Evolutionary conservation across 1,284 basidiomycete genomes (phyloP), one percentile per base, ranked within the genome.

Genomic region (Ustilago lituana): DNA sequence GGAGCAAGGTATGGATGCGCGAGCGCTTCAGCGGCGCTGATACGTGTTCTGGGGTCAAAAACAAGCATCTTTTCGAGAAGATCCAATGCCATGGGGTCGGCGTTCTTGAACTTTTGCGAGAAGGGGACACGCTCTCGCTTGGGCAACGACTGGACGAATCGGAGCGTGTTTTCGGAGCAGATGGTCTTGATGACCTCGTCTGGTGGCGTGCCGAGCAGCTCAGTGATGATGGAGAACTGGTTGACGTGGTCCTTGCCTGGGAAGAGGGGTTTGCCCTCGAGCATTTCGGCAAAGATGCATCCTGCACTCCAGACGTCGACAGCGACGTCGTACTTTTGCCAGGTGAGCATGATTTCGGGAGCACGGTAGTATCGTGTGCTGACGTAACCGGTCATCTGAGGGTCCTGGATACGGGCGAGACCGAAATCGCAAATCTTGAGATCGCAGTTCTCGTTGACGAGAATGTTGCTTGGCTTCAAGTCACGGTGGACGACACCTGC

Each of bases 161-260:
- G 90, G n/a, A 99, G 89, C 14, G 95, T 99, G 85, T 98, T 98
- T 85, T 98, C 95, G 79, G 91, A 94, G 65, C 92, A 93, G 81
- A 98, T 98, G 47, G 95, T 98, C 84, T 96, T 90, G 79, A 99
- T 98, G 83, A 98, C 96, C 86, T 98, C 95, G 87, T 98, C 94
- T 15, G 95, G 93, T 41, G 95, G 95, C 19, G 96, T 98, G 58
- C 95, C 96, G 51, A 99, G 86, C 17, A 98, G 85, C 83, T 99
- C 96, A 46, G 95, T 98, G 85, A 99, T 99, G 85, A 99, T 98
- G 33, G 94, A 97, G 85, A 99, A 98, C 83, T 99, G 95, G 85
- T 99, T 96, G 76, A 98, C 96, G 84, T 98, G 87, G 83, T 99
- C 96, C 86, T 98, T 98, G 60, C 95, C 95, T 29, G 96, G 96